phyloP scores from a whole-genome alignment of 1,284 basidiomycete species.

The Exobasidium cylindrosporum region DNA sequence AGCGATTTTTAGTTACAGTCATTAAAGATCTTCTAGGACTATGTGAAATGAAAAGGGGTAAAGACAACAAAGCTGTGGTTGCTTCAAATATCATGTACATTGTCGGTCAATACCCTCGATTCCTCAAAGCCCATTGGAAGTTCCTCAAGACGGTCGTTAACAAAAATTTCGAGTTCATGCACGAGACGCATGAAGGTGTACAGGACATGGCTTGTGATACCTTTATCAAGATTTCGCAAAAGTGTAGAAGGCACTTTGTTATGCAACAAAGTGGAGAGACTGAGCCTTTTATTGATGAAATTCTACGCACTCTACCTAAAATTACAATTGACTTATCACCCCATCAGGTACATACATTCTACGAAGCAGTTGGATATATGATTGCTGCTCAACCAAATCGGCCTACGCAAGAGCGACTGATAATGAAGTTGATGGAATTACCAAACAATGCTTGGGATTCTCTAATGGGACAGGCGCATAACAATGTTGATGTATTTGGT shows the following conservation, averaged over 20 bases:
- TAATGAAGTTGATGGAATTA: conserved; percentile 91
- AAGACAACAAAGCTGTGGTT: conserved; percentile 99
- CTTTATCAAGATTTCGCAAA: conserved; percentile 99
- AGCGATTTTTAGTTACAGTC: conserved; percentile 93
- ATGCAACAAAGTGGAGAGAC: conserved; percentile 97
- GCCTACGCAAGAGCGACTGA: conserved; percentile 90
- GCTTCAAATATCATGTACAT: conserved; percentile 99
- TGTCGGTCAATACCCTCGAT: conserved; percentile 97
- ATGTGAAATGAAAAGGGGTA: conserved; percentile 97
- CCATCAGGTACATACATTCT: conserved; percentile 67
- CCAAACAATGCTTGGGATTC: conserved; percentile 99
- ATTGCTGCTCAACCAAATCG: conserved; percentile 98
- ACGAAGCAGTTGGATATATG: conserved; percentile 97
- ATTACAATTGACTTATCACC: conserved; percentile 95
- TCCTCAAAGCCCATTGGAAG: conserved; percentile 99
- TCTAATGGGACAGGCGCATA: conserved; percentile 90
- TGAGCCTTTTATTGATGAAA: conserved; percentile 98
- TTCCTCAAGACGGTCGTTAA: conserved; percentile 99
- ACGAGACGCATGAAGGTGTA: conserved; percentile 98
- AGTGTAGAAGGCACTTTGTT: conserved; percentile 95
- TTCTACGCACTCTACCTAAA: conserved; percentile 82
- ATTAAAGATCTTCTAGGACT: conserved; percentile 97
- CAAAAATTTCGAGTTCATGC: conserved; percentile 99
- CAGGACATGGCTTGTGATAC: conserved; percentile 99
- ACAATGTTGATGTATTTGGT: conserved; percentile 86